Evolutionary conservation across 176 grass and related monocot genomes (phyloP).

Genomic region (Carex kokanica): DNA sequence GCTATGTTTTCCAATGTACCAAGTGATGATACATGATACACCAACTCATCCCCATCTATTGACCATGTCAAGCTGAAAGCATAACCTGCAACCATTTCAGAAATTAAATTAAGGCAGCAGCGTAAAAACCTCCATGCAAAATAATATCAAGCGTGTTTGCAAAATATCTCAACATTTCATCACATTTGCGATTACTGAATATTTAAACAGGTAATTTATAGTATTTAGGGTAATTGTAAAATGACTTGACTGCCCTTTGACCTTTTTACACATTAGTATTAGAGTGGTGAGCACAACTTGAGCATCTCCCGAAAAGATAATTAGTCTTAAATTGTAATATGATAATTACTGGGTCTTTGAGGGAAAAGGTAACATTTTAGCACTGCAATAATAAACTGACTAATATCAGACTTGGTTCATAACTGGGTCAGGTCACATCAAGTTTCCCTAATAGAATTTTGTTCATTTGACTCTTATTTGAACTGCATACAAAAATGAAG

Average conservation of each 20-base stretch:
- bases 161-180: not conserved
- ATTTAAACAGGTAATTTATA: not conserved
- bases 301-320: not conserved
- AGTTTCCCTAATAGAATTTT: not conserved
- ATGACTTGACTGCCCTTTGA: not conserved
- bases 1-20: constrained; percentile 60
- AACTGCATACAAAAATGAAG: not conserved
- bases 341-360: not conserved
- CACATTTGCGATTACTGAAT: not conserved
- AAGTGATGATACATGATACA: constrained; percentile 47
- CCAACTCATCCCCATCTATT: constrained; percentile 38
- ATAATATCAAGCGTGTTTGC: not conserved
- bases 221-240: not conserved
- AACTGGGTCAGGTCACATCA: not conserved
- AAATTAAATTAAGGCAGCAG: constrained; percentile 11
- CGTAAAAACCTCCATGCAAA: not conserved
- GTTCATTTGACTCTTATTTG: not conserved
- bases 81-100: constrained; percentile 54
- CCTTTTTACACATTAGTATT: not conserved
- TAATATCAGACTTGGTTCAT: not conserved
- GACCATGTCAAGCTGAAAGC: constrained; percentile 62
- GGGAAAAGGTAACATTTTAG: not conserved
- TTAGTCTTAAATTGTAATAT: not conserved
- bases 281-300: not conserved
- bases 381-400: not conserved